Evolutionary conservation across 345 rosid species (phyloP).

Genomic region (Ceriops decandra): DNA sequence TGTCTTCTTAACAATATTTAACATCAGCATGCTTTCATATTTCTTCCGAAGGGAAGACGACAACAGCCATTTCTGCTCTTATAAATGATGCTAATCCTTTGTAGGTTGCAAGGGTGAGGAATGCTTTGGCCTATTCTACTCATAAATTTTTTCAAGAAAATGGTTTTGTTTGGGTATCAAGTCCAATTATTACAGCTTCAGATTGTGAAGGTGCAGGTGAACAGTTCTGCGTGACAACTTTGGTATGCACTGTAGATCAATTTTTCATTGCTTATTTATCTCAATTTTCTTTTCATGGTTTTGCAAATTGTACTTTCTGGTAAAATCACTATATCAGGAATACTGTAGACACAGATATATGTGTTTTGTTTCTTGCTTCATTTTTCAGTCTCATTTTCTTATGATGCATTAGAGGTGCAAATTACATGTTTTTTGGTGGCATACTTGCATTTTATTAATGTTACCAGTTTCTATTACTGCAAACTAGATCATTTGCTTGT

Average conservation of each 20-base stretch:
- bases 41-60: background rate
- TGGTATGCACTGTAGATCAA: conserved; percentile 46
- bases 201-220: conserved; percentile 99
- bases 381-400: no score
- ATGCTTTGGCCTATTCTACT: conserved; percentile 89
- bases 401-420: no score
- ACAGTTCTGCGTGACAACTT: conserved; percentile 96
- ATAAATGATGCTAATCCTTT: conserved; percentile 19
- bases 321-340: no score
- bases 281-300: background rate
- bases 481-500: no score
- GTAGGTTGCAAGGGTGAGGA: conserved; percentile 93
- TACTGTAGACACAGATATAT: no score
- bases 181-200: conserved; percentile 93
- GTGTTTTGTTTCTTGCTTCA: no score
- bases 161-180: conserved; percentile 94
- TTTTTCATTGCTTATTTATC: background rate
- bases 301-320: background rate
- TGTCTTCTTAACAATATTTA: background rate
- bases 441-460: no score
- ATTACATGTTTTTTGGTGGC: no score
- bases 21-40: background rate
- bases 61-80: background rate
- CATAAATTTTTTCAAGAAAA: conserved; percentile 92
- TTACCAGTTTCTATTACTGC: no score